A percentile compares a stretch with the other conserved stretches of the same genome.
Evolutionary conservation across 805 yeast species (phyloP).

Genomic region (Candida multigemmis): DNA sequence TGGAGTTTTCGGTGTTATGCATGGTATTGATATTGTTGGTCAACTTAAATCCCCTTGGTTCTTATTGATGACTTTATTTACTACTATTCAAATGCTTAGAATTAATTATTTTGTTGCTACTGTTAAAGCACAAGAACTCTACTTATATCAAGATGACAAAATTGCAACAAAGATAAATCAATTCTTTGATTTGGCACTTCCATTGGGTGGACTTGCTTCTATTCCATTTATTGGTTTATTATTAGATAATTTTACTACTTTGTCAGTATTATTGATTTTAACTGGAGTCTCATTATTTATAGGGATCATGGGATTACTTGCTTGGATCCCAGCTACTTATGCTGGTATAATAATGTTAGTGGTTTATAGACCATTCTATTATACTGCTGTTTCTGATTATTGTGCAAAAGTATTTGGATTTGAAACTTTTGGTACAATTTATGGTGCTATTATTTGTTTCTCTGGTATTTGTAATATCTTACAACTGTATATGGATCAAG

Average conservation of each 20-base stretch:
- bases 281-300: constrained; percentile 47
- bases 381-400: constrained; percentile 87
- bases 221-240: constrained; percentile 82
- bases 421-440: constrained; percentile 83
- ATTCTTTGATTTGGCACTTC: constrained; percentile 79
- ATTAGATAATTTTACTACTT: constrained; percentile 63
- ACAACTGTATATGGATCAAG: constrained; percentile 60
- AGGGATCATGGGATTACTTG: constrained; percentile 64
- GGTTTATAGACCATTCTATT: constrained; percentile 82
- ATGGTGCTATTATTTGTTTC: constrained; percentile 76
- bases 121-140: constrained; percentile 72
- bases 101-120: constrained; percentile 93
- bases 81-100: constrained; percentile 84
- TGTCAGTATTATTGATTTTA: constrained; percentile 46
- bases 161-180: constrained; percentile 54
- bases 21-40: constrained; percentile 42
- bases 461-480: constrained; percentile 74
- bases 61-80: constrained; percentile 63
- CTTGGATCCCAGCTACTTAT: constrained; percentile 49
- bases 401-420: constrained; percentile 92
- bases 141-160: constrained; percentile 40
- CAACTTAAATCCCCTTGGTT: constrained; percentile 70
- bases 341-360: constrained; percentile 67
- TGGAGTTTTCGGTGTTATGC: constrained; percentile 73
- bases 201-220: constrained; percentile 79